Base-by-base conservation (phyloP, 257 asterid genomes). In the Penstemon eatonii region DNA sequence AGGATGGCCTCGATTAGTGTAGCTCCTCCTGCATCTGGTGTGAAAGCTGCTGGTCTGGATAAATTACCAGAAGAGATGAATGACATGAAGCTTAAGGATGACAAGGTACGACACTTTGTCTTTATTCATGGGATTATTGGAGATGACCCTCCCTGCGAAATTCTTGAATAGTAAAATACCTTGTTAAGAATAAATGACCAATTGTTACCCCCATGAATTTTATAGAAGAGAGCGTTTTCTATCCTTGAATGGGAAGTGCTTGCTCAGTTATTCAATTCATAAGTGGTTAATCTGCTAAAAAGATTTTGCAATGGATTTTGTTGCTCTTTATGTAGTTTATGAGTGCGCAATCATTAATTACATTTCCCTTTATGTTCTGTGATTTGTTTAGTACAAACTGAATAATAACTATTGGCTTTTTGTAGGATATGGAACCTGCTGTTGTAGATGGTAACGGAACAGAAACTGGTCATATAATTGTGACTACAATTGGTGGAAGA, bases 401-500 rank as follows among this genome's bases (percentile, higher is more conserved):
- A 60, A 15, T 45, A 8, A 58, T 60, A 56, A 38, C 56, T 63
- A 38, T 60, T 50, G 15, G 69, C n/a, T 0, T 65, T 66, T 69
- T 12, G 4, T 70, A 89, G 96, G 95, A 89, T 72, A 89, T 87
- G 83, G 96, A 87, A 78, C 87, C 96, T 4, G 83, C 90, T 72
- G 80, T 87, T 60, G 82, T 89, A 25, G 76, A 84, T 64, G 96
- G 96, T 42, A 84, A 87, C 66, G 96, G 95, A 78, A 81, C 95
- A 0, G 96, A 89, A 79, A 81, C 90, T 51, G 95, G 96, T 61
- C 95, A 89, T 79, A 87, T 89, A 55, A 89, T 89, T 67, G 95
- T 87, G 77, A 89, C 96, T 1, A 87, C 95, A 36, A 78, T 87
- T 59, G 91, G 89, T 18, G 92, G 96, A 63, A 84, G 79, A 77